A percentile compares a stretch with the other conserved stretches of the same genome.
Evolutionary conservation across 140 eudicot species (phyloP).

Genomic region (Flaveria floridana): DNA sequence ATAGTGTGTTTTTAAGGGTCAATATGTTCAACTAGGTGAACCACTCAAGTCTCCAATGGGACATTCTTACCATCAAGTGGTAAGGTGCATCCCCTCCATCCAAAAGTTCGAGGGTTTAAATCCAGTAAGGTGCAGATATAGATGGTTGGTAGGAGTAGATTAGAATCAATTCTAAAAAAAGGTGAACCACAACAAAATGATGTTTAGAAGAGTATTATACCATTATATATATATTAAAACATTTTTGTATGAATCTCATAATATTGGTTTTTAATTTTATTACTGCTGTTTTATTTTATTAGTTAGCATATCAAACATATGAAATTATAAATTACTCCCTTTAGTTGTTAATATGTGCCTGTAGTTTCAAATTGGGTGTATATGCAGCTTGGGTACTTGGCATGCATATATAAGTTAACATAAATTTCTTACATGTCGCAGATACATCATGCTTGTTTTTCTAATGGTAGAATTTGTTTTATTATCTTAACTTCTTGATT

Average conservation of each 20-base stretch:
- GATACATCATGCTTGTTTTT: constrained; percentile 19
- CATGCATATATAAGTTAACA: background rate
- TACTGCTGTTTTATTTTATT: background rate
- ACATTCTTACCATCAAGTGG: too few species aligned
- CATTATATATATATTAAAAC: too few species aligned
- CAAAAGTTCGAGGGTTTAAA: too few species aligned
- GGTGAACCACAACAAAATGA: too few species aligned
- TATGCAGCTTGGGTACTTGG: constrained; percentile 18
- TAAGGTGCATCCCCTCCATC: too few species aligned
- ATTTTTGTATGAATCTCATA: background rate
- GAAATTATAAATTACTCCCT: background rate
- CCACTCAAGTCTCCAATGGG: background rate
- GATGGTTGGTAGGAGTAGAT: too few species aligned
- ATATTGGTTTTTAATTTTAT: background rate
- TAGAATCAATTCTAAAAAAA: too few species aligned
- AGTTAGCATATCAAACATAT: background rate
- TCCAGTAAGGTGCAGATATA: too few species aligned
- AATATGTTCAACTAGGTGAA: constrained; percentile 12
- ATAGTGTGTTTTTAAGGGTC: background rate
- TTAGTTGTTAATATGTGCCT: background rate
- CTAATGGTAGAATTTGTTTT: background rate
- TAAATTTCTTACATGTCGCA: constrained; percentile 1
- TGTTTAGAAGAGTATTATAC: too few species aligned
- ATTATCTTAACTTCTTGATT: background rate
- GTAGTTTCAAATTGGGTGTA: constrained; percentile 17